Evolutionary conservation across 306 rosid genomes (phyloP).

Genomic region (Dicorynia guianensis): DNA sequence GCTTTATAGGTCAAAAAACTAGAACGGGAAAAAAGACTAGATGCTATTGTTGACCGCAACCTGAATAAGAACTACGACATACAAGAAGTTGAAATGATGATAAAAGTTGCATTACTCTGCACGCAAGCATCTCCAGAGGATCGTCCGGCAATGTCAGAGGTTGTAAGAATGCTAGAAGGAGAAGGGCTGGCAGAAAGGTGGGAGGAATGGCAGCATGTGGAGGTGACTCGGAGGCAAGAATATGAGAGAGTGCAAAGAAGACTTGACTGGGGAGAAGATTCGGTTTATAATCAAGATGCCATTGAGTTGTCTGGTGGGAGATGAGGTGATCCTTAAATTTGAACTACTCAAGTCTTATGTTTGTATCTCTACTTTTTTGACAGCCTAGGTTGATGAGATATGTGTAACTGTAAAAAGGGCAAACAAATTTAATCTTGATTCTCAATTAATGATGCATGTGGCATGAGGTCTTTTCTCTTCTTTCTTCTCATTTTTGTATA

Average conservation of each 20-base stretch:
- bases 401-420: constrained; percentile 7
- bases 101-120: constrained; percentile 86
- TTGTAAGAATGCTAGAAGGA: constrained; percentile 93
- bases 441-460: background rate
- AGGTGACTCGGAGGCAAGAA: constrained; percentile 77
- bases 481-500: background rate
- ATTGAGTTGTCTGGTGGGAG: constrained; percentile 87
- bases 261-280: constrained; percentile 85
- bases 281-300: constrained; percentile 78
- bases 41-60: constrained; percentile 73
- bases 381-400: constrained; percentile 33
- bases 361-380: constrained; percentile 29
- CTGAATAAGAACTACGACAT: constrained; percentile 57
- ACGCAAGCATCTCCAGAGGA: constrained; percentile 85
- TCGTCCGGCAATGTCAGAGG: constrained; percentile 92
- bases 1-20: constrained; percentile 77
- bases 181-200: constrained; percentile 94
- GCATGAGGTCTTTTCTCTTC: background rate
- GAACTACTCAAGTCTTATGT: constrained; percentile 2
- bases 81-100: constrained; percentile 83
- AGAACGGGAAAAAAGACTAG: constrained; percentile 72
- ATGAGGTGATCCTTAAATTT: constrained; percentile 49
- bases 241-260: constrained; percentile 79
- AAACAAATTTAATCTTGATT: background rate
- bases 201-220: constrained; percentile 88